Evolutionary conservation across 1,284 basidiomycete genomes (phyloP).

Genomic region (Neonothopanus nambi): DNA sequence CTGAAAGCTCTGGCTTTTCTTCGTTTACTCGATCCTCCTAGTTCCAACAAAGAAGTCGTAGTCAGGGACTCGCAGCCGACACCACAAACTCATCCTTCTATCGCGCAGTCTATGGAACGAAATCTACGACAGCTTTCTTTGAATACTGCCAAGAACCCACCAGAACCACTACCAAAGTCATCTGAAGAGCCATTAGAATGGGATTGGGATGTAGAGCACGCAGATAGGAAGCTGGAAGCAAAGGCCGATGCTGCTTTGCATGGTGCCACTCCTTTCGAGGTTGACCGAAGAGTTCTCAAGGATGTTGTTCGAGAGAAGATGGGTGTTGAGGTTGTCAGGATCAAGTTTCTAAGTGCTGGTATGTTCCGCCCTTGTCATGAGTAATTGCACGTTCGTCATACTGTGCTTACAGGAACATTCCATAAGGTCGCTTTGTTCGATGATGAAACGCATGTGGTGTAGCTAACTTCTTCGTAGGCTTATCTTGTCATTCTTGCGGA

Average conservation of each 20-base stretch:
- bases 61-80: no score
- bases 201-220: slow-evolving; percentile 69
- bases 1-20: neutral
- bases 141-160: neutral
- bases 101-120: slow-evolving; percentile 11
- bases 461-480: slow-evolving; percentile 44
- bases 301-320: slow-evolving; percentile 75
- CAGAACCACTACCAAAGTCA: neutral
- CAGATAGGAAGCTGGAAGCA: slow-evolving; percentile 60
- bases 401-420: slow-evolving; percentile 60
- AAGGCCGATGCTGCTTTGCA: slow-evolving; percentile 60
- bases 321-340: slow-evolving; percentile 61
- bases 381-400: slow-evolving; percentile 11
- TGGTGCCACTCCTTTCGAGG: slow-evolving; percentile 62
- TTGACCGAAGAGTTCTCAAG: slow-evolving; percentile 69
- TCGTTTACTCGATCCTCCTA: neutral
- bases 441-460: neutral
- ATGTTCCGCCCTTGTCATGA: slow-evolving; percentile 28
- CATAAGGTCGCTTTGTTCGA: slow-evolving; percentile 54
- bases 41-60: no score
- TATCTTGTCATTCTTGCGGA: slow-evolving; percentile 72
- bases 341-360: slow-evolving; percentile 75
- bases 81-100: neutral
- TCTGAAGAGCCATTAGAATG: slow-evolving; percentile 43
- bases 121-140: slow-evolving; percentile 12